A percentile compares a stretch with the other conserved stretches of the same genome.
phyloP scores from a whole-genome alignment of 2,329 filamentous ascomycete species.

The Pseudogymnoascus verrucosus region DNA sequence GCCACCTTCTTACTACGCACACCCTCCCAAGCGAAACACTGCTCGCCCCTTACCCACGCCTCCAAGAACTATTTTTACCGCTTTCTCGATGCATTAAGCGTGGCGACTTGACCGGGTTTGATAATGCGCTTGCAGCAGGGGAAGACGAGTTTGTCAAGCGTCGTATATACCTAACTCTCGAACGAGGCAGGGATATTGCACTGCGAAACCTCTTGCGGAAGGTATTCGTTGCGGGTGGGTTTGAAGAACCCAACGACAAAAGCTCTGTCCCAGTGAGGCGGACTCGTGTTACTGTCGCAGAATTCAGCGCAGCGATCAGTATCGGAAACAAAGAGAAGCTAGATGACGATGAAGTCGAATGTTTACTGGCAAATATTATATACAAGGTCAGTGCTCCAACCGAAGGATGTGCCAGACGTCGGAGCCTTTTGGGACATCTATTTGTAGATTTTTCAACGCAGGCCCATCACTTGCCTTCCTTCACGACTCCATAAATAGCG shows the following conservation, averaged over 20 bases:
- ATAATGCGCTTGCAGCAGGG: conserved; percentile 67
- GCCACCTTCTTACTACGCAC: conserved; percentile 80
- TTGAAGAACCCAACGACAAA: conserved; percentile 66
- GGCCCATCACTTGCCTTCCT: not conserved
- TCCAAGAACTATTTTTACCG: conserved; percentile 72
- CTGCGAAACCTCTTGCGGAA: conserved; percentile 87
- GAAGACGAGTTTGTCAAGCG: conserved; percentile 91
- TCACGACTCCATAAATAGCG: not conserved
- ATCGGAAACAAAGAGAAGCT: conserved; percentile 60
- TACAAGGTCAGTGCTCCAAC: conserved; percentile 66
- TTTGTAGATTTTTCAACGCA: not conserved
- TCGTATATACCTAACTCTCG: conserved; percentile 89
- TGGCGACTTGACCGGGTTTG: conserved; percentile 78
- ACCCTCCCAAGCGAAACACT: conserved; percentile 68
- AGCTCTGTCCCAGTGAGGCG: conserved; percentile 54
- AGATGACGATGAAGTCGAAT: conserved; percentile 91
- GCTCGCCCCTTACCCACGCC: conserved; percentile 64
- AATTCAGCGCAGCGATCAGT: conserved; percentile 79
- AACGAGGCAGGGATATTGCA: conserved; percentile 84
- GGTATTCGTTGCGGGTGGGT: conserved; percentile 79
- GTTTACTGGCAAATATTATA: conserved; percentile 89
- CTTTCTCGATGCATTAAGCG: conserved; percentile 70
- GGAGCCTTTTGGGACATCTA: not conserved
- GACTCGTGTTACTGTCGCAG: conserved; percentile 71
- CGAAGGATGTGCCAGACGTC: not conserved